Percentiles rank a stretch among this genome's conserved stretches.
phyloP scores from a whole-genome alignment of 73 alveolate genomes.

The Effrenium voratum region DNA sequence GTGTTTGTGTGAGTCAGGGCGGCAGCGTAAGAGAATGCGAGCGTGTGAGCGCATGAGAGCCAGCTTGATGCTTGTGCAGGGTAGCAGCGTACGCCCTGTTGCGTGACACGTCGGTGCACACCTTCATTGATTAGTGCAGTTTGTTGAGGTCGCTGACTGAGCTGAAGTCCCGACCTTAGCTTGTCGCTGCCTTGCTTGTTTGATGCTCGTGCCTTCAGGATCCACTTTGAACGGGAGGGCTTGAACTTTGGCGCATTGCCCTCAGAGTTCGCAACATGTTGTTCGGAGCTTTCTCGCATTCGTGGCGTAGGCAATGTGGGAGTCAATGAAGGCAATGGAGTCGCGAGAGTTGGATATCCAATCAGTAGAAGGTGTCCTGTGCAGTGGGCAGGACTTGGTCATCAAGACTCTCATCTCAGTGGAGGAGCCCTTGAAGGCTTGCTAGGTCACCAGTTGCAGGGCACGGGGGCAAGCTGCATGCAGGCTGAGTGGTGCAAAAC shows the following conservation, averaged over 20 bases:
- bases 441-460: not conserved
- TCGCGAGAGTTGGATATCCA: not conserved
- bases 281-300: not conserved
- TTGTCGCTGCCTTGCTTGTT: too few species aligned
- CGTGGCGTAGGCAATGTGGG: constrained; percentile 18
- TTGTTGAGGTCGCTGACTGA: too few species aligned
- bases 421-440: constrained; percentile 78
- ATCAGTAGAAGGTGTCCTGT: not conserved
- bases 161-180: too few species aligned
- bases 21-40: too few species aligned
- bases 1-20: too few species aligned
- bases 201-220: constrained; percentile 42
- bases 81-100: too few species aligned
- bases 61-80: too few species aligned
- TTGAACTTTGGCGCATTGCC: constrained; percentile 29
- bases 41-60: too few species aligned
- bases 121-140: too few species aligned
- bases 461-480: not conserved
- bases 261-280: not conserved
- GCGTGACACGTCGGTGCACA: too few species aligned
- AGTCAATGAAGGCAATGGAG: constrained; percentile 4
- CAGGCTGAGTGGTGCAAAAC: constrained; percentile 92
- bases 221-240: constrained; percentile 76
- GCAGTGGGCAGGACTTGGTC: constrained; percentile 58
- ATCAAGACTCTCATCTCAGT: constrained; percentile 84